phyloP scores from a whole-genome alignment of 148 eudicot genomes.

The Chenopodium formosanum region DNA sequence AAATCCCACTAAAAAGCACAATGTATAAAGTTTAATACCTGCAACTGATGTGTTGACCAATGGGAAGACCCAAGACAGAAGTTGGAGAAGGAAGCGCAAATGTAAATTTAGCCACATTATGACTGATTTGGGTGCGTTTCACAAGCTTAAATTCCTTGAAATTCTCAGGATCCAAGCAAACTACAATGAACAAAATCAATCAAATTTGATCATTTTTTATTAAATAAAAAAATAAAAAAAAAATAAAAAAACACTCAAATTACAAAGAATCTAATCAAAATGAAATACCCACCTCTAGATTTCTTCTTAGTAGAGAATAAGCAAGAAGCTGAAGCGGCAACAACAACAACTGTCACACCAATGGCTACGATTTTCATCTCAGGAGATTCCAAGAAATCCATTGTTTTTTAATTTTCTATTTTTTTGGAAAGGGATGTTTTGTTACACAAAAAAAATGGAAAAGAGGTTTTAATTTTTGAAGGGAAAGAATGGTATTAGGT shows the following conservation, averaged over 20 bases:
- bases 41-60: conserved; percentile 96
- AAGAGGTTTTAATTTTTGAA: neutral
- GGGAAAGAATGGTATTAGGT: neutral
- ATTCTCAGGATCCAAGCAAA: conserved; percentile 73
- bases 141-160: conserved; percentile 89
- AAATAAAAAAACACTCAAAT: too few relatives aligned
- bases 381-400: conserved; percentile 52
- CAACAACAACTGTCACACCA: conserved; percentile 63
- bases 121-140: conserved; percentile 68
- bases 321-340: conserved; percentile 50
- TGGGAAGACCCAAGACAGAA: conserved; percentile 88
- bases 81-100: conserved; percentile 86
- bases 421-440: neutral
- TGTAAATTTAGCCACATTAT: conserved; percentile 87
- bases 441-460: too few relatives aligned
- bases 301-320: conserved; percentile 52
- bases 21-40: conserved; percentile 35
- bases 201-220: neutral
- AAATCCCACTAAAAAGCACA: neutral
- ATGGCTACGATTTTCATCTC: conserved; percentile 63
- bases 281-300: conserved; percentile 49
- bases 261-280: conserved; percentile 10
- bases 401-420: conserved; percentile 8
- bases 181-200: conserved; percentile 31
- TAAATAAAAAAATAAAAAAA: neutral